These are phyloP conservation scores for Penicillium carneum DNA, from an alignment of 2,329 filamentous ascomycete genomes.

Conservation along the genomic window DNA sequence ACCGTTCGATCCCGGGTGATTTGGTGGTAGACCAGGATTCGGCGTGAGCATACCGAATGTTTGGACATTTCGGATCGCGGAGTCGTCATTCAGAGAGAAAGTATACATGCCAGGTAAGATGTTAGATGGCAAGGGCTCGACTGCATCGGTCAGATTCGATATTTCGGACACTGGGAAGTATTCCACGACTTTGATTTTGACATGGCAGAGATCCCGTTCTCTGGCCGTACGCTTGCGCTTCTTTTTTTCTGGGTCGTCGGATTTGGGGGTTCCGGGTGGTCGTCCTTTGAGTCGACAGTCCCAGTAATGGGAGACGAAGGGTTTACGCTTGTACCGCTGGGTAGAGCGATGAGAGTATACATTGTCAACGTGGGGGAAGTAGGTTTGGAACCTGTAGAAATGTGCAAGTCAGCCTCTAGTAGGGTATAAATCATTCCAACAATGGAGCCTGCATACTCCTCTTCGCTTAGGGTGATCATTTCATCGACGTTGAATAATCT, in stretches of 20 bases:
- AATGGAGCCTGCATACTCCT: constrained; percentile 64
- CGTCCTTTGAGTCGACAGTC: constrained; percentile 82
- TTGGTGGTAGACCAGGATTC: constrained; percentile 49
- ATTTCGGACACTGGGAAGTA: constrained; percentile 64
- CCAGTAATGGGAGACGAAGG: constrained; percentile 85
- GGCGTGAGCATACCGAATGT: constrained; percentile 56
- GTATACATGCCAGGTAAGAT: constrained; percentile 36
- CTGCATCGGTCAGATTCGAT: constrained; percentile 31
- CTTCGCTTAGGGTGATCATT: constrained; percentile 73
- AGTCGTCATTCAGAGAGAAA: constrained; percentile 29
- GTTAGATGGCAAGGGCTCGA: constrained; percentile 34
- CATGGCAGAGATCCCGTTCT: constrained; percentile 80
- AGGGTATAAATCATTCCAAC: constrained; percentile 11
- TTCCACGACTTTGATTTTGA: constrained; percentile 86
- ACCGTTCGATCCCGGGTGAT: constrained; percentile 58
- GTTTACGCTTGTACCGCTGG: constrained; percentile 79
- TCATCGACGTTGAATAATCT: constrained; percentile 78
- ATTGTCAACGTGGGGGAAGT: constrained; percentile 84
- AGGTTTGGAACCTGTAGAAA: constrained; percentile 71
- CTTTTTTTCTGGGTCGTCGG: constrained; percentile 80
- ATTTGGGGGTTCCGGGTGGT: constrained; percentile 79
- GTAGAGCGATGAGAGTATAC: constrained; percentile 84
- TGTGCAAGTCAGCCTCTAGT: background rate
- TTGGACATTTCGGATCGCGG: constrained; percentile 30
- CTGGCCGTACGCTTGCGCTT: constrained; percentile 79